These are phyloP conservation scores for Lobulomyces angularis DNA, from an alignment of 192 early-diverging fungal genomes.

Conservation along the genomic window DNA sequence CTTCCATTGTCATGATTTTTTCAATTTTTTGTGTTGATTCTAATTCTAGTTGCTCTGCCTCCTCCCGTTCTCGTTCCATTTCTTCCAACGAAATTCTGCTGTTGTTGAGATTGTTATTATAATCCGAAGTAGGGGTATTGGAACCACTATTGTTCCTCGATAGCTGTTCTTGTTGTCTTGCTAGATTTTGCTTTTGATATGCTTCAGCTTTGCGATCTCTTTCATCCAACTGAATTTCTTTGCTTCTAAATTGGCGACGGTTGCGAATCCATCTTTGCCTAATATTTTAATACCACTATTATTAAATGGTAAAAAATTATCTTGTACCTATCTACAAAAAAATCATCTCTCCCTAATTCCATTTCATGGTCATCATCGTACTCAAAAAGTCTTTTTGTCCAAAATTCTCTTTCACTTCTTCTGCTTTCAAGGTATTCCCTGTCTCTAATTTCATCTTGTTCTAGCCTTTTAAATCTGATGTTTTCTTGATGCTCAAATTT, in stretches of 20 bases:
- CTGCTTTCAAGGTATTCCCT: too few relatives aligned
- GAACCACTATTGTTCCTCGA: slow-evolving; percentile 1
- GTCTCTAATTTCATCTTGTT: too few relatives aligned
- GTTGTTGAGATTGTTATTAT: slow-evolving; percentile 7
- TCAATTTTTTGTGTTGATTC: slow-evolving; percentile 37
- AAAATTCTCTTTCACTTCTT: too few relatives aligned
- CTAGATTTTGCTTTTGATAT: slow-evolving; percentile 3
- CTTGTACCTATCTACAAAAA: slow-evolving; percentile 62
- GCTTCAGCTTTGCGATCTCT: slow-evolving; percentile 40
- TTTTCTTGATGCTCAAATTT: too few relatives aligned
- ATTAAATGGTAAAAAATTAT: slow-evolving; percentile 3
- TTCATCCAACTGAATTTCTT: slow-evolving; percentile 60
- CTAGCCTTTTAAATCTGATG: too few relatives aligned
- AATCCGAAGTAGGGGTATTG: background rate
- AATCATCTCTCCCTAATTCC: slow-evolving; percentile 50
- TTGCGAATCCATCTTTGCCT: slow-evolving; percentile 63
- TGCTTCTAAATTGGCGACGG: slow-evolving; percentile 41
- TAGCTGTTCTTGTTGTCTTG: background rate
- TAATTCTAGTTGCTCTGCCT: slow-evolving; percentile 31
- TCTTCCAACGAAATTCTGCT: slow-evolving; percentile 20
- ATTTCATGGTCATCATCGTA: slow-evolving; percentile 65
- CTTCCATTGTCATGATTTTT: slow-evolving; percentile 54
- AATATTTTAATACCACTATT: background rate
- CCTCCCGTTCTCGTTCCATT: slow-evolving; percentile 29
- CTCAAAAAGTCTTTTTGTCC: slow-evolving; percentile 34